Evolutionary conservation across 148 eudicot species (phyloP), one percentile per base, ranked within the genome.

Genomic region (Persicaria maculosa): DNA sequence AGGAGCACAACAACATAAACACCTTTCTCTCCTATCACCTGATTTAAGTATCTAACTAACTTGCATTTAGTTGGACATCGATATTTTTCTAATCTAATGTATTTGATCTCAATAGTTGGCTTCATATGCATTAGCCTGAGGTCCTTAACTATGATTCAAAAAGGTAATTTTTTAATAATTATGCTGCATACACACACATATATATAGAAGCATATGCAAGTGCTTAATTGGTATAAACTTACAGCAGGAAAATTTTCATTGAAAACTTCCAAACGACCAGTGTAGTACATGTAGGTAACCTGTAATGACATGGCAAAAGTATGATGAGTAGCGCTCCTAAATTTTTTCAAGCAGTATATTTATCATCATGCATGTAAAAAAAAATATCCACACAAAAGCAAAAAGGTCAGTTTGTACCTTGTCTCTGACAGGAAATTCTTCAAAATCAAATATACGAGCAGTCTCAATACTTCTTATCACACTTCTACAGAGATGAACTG

Each of bases 231-330:
- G 40, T 31, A 31, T 52, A 9, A 52, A 82, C 95, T 90, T 79
- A 90, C 98, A 78, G 94, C 94, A 47, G 85, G 85, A 79, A 95
- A 95, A 78, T 92, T 92, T 82, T 95, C 99, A 79, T 95, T 95
- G 84, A 92, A 90, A 55, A 95, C 97, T 84, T 95, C 99, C 89
- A 92, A 82, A 48, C 97, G 96, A 68, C 99, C 97, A 25, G 99
- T 95, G 79, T 95, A 95, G 67, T 95, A 95, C 99, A 95, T 95
- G 85, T 95, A 95, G 40, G 98, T 90, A 54, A 95, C 96, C 96
- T 90, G 75, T 46, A 61, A 77, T 54, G 75, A 47, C 73, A 82
- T 44, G 45, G n/a, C 20, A 77, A 36, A 46, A 19, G 43, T 58
- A 71, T 31, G 17, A 20, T 6, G 53, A 54, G 31, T 53, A 12